Evolutionary conservation across 2,329 filamentous ascomycete genomes (phyloP), one percentile per base, ranked within the genome.

Genomic region (Berkeleyomyces rouxiae): DNA sequence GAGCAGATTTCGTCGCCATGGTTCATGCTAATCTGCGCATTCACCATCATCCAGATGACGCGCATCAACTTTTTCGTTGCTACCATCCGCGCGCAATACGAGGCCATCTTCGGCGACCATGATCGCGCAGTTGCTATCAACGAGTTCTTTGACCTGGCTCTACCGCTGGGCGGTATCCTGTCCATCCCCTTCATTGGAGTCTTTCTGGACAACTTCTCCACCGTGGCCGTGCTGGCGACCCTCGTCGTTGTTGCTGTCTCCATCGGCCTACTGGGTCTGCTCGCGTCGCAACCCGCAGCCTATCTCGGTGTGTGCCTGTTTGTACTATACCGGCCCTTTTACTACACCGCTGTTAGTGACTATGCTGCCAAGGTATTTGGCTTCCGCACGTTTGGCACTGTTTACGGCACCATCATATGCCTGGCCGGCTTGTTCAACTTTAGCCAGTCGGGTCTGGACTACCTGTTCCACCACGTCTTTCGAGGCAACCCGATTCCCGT

Each of bases 11-110:
- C 75, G 6, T 88, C 86, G 2, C 86, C 86, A 0, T 96, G 90
- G 90, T 96, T 93, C 71, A 76, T 90, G 16, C 78, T 95, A 44
- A 88, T 95, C 68, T 87, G 88, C 4, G 73, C 90, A 23, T 92
- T 95, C 71, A 95, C 89, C 4, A 78, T 87, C 40, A 74, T 88
- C 46, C 85, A 87, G 71, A 88, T 87, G 84, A 85, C 84, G 1
- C 80, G 86, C 39, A 95, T 95, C 79, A 95, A 95, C 74, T 95
- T 90, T 76, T 95, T 95, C 71, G 88, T 96, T 61, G 89, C 90
- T 3, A 95, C 90, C 2, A 85, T 95, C 66, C 81, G 87, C 1
- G 79, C 85, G 1, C 90, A 96, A 72, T 95, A 95, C 73, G 81
- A 83, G 53, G 85, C 84, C 68, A 80, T 96, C 7, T 81, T 96